phyloP scores from a whole-genome alignment of 495 filamentous ascomycete genomes.

The Margaritispora aquatica region DNA sequence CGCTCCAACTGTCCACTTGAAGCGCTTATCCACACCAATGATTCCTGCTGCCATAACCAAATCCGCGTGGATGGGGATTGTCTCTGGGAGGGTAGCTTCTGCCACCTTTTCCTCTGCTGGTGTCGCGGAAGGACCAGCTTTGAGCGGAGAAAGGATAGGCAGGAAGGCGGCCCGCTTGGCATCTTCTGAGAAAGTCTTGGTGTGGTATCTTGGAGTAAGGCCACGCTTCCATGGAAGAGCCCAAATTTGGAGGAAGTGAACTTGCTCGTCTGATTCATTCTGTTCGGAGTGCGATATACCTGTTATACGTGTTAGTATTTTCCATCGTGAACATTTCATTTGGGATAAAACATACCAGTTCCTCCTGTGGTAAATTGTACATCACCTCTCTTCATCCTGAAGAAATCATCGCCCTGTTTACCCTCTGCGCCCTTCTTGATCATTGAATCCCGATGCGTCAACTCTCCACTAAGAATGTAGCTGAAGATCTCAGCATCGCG shows the following conservation, averaged over 20 bases:
- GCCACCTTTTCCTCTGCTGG: slow-evolving; percentile 52
- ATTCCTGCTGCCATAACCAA: slow-evolving; percentile 69
- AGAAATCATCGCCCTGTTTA: slow-evolving; percentile 49
- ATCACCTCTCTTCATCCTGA: slow-evolving; percentile 67
- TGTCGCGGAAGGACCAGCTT: slow-evolving; percentile 53
- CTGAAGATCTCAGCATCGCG: slow-evolving; percentile 79
- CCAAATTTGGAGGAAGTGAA: slow-evolving; percentile 84
- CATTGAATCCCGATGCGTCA: slow-evolving; percentile 78
- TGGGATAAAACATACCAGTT: slow-evolving; percentile 38
- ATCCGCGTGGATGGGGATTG: slow-evolving; percentile 77
- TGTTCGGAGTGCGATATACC: slow-evolving; percentile 73
- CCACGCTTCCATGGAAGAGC: slow-evolving; percentile 63
- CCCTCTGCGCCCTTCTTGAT: slow-evolving; percentile 48
- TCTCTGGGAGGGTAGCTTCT: slow-evolving; percentile 46
- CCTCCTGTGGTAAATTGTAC: slow-evolving; percentile 81
- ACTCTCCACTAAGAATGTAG: slow-evolving; percentile 72
- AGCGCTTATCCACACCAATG: slow-evolving; percentile 47
- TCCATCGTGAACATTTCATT: neutral
- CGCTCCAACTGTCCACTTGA: slow-evolving; percentile 56
- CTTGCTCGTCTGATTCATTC: slow-evolving; percentile 54
- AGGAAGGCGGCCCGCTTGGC: slow-evolving; percentile 62
- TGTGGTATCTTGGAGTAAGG: slow-evolving; percentile 65
- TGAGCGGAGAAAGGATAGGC: slow-evolving; percentile 63
- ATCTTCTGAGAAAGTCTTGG: slow-evolving; percentile 58
- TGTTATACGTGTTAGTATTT: slow-evolving; percentile 19